A percentile compares a stretch with the other conserved stretches of the same genome.
These are phyloP conservation scores for Penicillium hordei DNA, from an alignment of 2,329 filamentous ascomycete genomes.

Conservation along the genomic window DNA sequence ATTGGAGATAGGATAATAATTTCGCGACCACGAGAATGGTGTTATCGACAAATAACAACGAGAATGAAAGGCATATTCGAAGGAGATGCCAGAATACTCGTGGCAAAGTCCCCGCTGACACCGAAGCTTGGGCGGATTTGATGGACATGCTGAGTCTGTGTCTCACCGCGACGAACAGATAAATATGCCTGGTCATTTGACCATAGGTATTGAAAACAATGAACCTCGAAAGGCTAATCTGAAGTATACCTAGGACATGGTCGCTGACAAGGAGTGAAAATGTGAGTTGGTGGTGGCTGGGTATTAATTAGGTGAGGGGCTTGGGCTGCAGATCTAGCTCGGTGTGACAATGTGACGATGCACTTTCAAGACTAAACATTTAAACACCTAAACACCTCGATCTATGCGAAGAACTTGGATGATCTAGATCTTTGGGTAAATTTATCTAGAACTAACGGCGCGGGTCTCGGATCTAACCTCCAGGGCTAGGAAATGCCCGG, in stretches of 20 bases:
- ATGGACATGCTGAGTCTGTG: conserved; percentile 13
- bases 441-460: neutral
- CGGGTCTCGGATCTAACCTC: neutral
- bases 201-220: neutral
- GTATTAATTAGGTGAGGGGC: conserved; percentile 4
- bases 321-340: conserved; percentile 11
- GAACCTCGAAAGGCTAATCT: neutral
- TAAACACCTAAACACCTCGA: neutral
- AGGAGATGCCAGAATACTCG: conserved; percentile 27
- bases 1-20: conserved; percentile 29
- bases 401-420: neutral
- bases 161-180: conserved; percentile 19
- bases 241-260: neutral
- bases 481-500: neutral
- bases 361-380: neutral
- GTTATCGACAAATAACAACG: conserved; percentile 52
- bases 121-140: conserved; percentile 12
- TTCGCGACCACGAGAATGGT: conserved; percentile 41
- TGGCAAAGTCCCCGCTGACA: conserved; percentile 9
- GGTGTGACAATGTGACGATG: conserved; percentile 8
- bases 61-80: conserved; percentile 27
- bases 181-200: neutral
- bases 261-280: neutral
- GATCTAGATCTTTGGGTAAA: neutral
- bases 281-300: conserved; percentile 9